Base-by-base conservation (phyloP, 2,329 filamentous ascomycete species). In the Whalleya microplaca region DNA sequence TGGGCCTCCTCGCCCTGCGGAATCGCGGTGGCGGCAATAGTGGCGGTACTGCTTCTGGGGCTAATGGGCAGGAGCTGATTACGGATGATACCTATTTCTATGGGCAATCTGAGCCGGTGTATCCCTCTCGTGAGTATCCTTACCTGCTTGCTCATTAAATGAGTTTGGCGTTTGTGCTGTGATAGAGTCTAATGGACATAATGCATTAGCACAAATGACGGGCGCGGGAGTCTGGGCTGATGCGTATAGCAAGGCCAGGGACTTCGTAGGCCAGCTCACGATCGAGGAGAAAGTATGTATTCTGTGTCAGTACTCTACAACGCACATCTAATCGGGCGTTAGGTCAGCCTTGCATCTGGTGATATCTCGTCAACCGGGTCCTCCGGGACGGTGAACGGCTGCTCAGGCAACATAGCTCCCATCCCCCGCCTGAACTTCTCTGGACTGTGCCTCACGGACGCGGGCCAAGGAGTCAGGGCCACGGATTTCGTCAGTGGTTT, bases 301-400 rank as follows among this genome's bases (percentile, higher is more conserved):
- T 21, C 45, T 27, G 9, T 44, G n/a, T 12, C 27, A 41, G 21
- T 29, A 53, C 19, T 45, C 41, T 21, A 29, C 41, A 18, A 46
- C 7, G 10, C 41, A 50, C 7, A 12, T 41, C 42, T 61, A 46
- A 58, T 29, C 3, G 19, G 12, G 7, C 9, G n/a, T 21, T 14
- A 80, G 77, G 86, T 93, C 68, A 88, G 86, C 66, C 73, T 95
- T 55, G 93, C 90, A 0, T 89, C 88, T 1, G 91, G 91, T 60
- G 82, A 86, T 45, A 80, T 83, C 64, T 85, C 72, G 2, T 73
- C 75, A n/a, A 79, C 67, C 1, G 68, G 68, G 16, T 67, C 64
- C 8, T 64, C 67, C 6, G 69, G 67, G 2, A 69, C 66, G 14
- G 41, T 69, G 18, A 71, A 76, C 23, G 74, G 79, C 45, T 84